Evolutionary conservation across 1,284 basidiomycete species (phyloP).

Genomic region (Blastosporella zonata): DNA sequence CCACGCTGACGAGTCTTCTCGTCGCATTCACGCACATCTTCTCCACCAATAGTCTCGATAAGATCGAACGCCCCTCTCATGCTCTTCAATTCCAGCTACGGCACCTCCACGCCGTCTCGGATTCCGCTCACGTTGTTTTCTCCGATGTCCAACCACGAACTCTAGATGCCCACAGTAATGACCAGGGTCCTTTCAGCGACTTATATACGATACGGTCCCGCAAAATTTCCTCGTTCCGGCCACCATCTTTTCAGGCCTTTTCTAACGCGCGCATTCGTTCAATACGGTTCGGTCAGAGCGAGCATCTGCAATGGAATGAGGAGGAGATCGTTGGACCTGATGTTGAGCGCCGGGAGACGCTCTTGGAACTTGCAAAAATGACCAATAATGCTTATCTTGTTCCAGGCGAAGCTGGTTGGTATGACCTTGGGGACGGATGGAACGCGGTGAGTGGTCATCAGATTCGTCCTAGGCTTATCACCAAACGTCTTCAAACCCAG

Average conservation of each 20-base stretch:
- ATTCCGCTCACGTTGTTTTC: constrained; percentile 56
- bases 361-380: constrained; percentile 91
- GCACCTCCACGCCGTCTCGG: constrained; percentile 61
- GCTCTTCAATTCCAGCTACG: constrained; percentile 57
- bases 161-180: constrained; percentile 9
- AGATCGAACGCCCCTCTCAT: constrained; percentile 3
- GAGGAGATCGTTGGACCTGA: constrained; percentile 66
- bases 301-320: constrained; percentile 56
- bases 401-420: constrained; percentile 70
- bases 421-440: constrained; percentile 67
- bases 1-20: constrained; percentile 42
- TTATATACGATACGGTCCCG: constrained; percentile 40
- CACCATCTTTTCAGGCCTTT: constrained; percentile 51
- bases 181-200: constrained; percentile 2
- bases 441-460: constrained; percentile 31
- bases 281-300: constrained; percentile 44
- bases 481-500: constrained; percentile 33
- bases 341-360: constrained; percentile 71
- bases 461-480: constrained; percentile 1
- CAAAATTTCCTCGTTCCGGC: constrained; percentile 40
- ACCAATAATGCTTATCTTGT: constrained; percentile 85
- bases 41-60: constrained; percentile 14
- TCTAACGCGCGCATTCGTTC: constrained; percentile 50
- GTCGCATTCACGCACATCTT: constrained; percentile 38
- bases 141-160: constrained; percentile 42